Evolutionary conservation across 345 rosid species (phyloP), one percentile per base, ranked within the genome.

Genomic region (sweet orange (Citrus sinensis)): DNA sequence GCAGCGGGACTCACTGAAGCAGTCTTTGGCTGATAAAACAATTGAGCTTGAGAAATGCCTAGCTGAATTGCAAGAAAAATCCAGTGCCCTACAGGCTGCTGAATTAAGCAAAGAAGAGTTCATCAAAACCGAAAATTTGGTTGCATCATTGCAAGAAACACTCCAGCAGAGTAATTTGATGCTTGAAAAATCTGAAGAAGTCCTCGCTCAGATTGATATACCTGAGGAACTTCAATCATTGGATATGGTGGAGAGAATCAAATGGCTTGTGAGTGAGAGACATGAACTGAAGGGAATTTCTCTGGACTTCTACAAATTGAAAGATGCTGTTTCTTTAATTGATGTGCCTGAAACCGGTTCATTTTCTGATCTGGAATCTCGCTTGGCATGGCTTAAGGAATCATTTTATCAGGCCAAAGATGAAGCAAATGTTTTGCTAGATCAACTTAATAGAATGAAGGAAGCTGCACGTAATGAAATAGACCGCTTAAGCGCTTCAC

Each of bases 1-100:
- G 90, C 92, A 88, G 76, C 90, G 98, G 55, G 99, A 93, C 78
- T 90, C 87, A 7, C 85, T 95, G 80, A 93, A 89, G 90, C 93
- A 87, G 74, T 85, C 94, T 76, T 82, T 95, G 75, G 89, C 91
- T 39, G 93, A 88, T 70, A 93, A 87, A 86, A 80, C 88, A 13
- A 83, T 73, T 27, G 99, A 91, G 89, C 92, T 95, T 72, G 93
- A 90, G 78, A 93, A 85, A 79, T 92, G 88, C 80, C 67, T 85
- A 84, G 79, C 74, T 76, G 93, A 93, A 70, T 77, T 95, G 81
- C 81, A 88, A 56, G 93, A 87, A 87, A 93, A 84, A 83, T 85
- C 88, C 54, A 77, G 25, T 83, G 92, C 90, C 27, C 82, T 88
- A 70, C 92, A 89, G 73, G 83, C 82, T 80, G 88, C 93, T 74